Conservation (phyloP, 192 early-diverging fungal species). For the Gaertneriomyces semiglobifer region DNA sequence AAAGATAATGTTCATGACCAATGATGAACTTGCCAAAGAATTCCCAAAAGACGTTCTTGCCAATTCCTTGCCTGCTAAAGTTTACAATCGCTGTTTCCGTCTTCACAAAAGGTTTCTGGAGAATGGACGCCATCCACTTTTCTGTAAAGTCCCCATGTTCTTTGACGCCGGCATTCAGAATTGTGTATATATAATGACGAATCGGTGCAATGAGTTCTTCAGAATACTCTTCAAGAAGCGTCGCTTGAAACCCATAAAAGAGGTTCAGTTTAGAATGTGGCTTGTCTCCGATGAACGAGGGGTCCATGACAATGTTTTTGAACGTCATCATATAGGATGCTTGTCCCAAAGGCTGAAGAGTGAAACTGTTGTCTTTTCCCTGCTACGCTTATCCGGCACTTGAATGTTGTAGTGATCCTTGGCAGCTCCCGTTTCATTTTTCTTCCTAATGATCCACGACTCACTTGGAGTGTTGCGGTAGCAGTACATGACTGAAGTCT, state of each 20-base stretch:
- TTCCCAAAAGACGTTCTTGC: slow-evolving; percentile 14
- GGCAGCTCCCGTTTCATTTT: background rate
- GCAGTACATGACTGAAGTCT: slow-evolving; percentile 4
- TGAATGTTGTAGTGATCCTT: background rate
- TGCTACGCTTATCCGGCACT: background rate
- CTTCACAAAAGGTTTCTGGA: slow-evolving; percentile 1
- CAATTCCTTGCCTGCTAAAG: slow-evolving; percentile 11
- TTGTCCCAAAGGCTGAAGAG: slow-evolving; percentile 1
- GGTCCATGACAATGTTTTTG: slow-evolving; percentile 4
- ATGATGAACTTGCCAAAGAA: slow-evolving; percentile 14
- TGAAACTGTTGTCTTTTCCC: background rate
- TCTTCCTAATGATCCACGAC: slow-evolving; percentile 2
- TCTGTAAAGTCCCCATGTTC: background rate
- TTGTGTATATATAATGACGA: background rate
- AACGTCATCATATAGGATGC: slow-evolving; percentile 4
- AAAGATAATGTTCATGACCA: slow-evolving; percentile 2
- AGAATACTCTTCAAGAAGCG: background rate
- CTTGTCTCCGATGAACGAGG: background rate
- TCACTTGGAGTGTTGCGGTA: slow-evolving; percentile 3
- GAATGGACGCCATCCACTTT: slow-evolving; percentile 12
- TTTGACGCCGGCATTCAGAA: background rate
- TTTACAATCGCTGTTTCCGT: slow-evolving; percentile 8
- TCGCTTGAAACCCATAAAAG: slow-evolving; percentile 17
- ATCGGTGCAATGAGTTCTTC: slow-evolving; percentile 4
- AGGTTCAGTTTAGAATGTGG: background rate